phyloP scores from a whole-genome alignment of 164 flowering plant species.

The Warburgia ugandensis region DNA sequence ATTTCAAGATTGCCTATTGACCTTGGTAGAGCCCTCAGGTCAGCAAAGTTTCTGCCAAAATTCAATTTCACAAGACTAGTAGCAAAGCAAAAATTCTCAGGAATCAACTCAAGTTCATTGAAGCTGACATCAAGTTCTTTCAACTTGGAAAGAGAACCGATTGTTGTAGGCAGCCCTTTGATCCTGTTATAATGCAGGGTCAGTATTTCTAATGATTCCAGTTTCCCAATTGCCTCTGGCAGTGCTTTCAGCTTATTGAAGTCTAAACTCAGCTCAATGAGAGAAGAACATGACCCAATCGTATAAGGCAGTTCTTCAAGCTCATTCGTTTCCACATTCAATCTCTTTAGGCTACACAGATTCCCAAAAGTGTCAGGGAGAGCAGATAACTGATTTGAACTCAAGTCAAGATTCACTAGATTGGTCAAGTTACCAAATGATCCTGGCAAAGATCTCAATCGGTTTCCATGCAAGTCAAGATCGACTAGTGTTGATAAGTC shows the following conservation, averaged over 20 bases:
- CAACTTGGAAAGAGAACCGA: slow-evolving; percentile 43
- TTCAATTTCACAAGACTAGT: slow-evolving; percentile 45
- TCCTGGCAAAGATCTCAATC: slow-evolving; percentile 44
- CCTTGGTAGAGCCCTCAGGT: slow-evolving; percentile 49
- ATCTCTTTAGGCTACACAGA: slow-evolving; percentile 36
- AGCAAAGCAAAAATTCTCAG: slow-evolving; percentile 56
- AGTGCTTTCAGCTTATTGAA: slow-evolving; percentile 58
- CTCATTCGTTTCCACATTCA: slow-evolving; percentile 54
- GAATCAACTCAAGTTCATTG: slow-evolving; percentile 55
- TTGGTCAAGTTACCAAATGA: slow-evolving; percentile 44
- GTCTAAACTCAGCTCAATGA: slow-evolving; percentile 48
- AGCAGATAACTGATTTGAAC: slow-evolving; percentile 40
- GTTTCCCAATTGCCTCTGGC: slow-evolving; percentile 71
- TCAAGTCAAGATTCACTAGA: slow-evolving; percentile 49
- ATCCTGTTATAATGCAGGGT: slow-evolving; percentile 54
- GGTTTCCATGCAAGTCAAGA: slow-evolving; percentile 54
- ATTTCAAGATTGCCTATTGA: slow-evolving; percentile 61
- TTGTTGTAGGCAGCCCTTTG: slow-evolving; percentile 54
- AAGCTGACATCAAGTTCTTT: slow-evolving; percentile 66
- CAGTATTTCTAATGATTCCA: slow-evolving; percentile 46
- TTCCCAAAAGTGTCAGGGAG: slow-evolving; percentile 50
- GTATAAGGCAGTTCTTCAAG: slow-evolving; percentile 63
- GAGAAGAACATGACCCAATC: slow-evolving; percentile 58
- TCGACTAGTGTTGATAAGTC: slow-evolving; percentile 42
- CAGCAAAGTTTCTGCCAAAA: slow-evolving; percentile 60